Evolutionary conservation across 495 filamentous ascomycete genomes (phyloP).

Genomic region (Hyphodiscus hymeniophilus): DNA sequence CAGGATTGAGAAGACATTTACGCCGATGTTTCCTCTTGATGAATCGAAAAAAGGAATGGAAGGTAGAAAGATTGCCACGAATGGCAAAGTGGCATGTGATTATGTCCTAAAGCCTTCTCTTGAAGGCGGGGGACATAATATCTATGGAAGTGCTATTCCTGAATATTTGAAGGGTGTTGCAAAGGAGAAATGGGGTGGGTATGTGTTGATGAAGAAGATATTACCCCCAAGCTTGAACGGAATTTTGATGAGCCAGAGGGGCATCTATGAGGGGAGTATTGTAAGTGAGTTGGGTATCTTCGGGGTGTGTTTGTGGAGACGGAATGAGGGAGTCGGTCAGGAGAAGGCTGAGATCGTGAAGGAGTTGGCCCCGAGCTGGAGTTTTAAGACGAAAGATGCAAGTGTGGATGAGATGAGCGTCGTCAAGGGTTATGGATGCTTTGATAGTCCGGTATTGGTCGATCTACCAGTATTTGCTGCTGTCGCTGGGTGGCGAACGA

Average conservation of each 20-base stretch:
- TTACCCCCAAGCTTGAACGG: constrained; percentile 72
- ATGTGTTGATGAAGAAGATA: constrained; percentile 94
- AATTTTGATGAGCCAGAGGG: constrained; percentile 68
- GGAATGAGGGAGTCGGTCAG: constrained; percentile 41
- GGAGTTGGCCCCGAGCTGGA: constrained; percentile 47
- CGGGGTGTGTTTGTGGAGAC: constrained; percentile 78
- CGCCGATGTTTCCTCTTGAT: constrained; percentile 80
- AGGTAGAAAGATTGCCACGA: constrained; percentile 63
- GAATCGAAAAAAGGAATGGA: constrained; percentile 53
- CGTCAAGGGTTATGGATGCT: constrained; percentile 85
- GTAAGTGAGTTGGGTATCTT: constrained; percentile 89
- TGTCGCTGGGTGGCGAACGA: too few relatives aligned
- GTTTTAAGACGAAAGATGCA: constrained; percentile 83
- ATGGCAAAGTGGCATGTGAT: constrained; percentile 49
- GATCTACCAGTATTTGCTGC: not conserved
- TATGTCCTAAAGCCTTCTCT: constrained; percentile 94
- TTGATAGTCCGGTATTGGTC: constrained; percentile 56
- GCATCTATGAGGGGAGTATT: constrained; percentile 68
- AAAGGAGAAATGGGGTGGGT: constrained; percentile 63
- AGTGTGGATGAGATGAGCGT: constrained; percentile 91
- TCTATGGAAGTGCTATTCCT: constrained; percentile 79
- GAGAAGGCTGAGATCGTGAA: constrained; percentile 47
- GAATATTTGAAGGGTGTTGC: constrained; percentile 57
- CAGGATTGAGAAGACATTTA: constrained; percentile 57
- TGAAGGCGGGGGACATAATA: constrained; percentile 92